A percentile compares a stretch with the other conserved stretches of the same genome.
Conservation (phyloP, 1,284 basidiomycete genomes). For the Moesziomyces sp. region DNA sequence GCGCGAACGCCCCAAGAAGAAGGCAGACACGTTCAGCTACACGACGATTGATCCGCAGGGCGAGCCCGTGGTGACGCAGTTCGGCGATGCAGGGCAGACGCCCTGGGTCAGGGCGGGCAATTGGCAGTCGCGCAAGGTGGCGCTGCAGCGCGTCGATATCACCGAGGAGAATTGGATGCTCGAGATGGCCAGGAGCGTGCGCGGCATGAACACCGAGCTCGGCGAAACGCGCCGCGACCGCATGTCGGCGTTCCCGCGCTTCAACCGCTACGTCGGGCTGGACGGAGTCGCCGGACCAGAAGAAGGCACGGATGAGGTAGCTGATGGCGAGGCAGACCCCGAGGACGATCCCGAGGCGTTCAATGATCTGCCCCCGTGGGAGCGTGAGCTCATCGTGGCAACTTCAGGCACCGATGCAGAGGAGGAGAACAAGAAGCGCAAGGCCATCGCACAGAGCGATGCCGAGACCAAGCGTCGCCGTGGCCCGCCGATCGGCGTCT, state of each 20-base stretch:
- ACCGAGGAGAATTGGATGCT: conserved; percentile 67
- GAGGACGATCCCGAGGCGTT: conserved; percentile 50
- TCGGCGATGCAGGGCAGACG: conserved; percentile 61
- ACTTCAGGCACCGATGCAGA: conserved; percentile 23
- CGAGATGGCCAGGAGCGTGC: conserved; percentile 63
- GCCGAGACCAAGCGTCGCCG: conserved; percentile 33
- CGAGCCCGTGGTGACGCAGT: conserved; percentile 57
- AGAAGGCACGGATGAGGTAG: conserved; percentile 18
- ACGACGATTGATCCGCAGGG: conserved; percentile 61
- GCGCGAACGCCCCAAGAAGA: conserved; percentile 50
- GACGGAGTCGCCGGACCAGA: conserved; percentile 20
- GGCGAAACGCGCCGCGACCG: conserved; percentile 55
- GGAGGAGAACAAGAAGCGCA: conserved; percentile 26
- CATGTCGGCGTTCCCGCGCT: conserved; percentile 46
- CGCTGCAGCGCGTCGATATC: conserved; percentile 57
- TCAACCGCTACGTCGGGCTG: conserved; percentile 39
- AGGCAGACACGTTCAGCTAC: conserved; percentile 54
- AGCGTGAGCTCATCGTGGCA: conserved; percentile 33
- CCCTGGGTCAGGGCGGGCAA: conserved; percentile 61
- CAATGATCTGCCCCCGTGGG: conserved; percentile 60
- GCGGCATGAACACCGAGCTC: conserved; percentile 63
- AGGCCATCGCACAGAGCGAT: conserved; percentile 17
- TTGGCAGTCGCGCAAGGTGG: conserved; percentile 48
- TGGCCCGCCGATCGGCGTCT: conserved; percentile 62
- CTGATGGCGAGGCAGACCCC: conserved; percentile 38